A percentile compares a stretch with the other conserved stretches of the same genome.
phyloP scores from a whole-genome alignment of 495 filamentous ascomycete genomes.

The Penicillium parvum region DNA sequence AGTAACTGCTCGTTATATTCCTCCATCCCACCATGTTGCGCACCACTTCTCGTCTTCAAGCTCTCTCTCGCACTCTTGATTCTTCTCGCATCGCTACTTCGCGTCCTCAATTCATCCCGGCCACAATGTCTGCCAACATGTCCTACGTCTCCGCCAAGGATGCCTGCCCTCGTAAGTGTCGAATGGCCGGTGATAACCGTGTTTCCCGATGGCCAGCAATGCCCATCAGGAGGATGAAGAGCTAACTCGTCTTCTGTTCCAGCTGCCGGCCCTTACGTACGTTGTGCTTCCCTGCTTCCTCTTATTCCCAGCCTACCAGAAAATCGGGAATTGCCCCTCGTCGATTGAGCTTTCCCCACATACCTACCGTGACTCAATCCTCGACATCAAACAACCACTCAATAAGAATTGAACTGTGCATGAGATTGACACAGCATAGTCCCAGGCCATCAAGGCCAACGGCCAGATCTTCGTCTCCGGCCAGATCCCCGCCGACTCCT shows the following conservation, averaged over 20 bases:
- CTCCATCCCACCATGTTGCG: slow-evolving; percentile 24
- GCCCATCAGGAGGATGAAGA: background rate
- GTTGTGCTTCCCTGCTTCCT: slow-evolving; percentile 17
- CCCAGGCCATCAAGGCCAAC: slow-evolving; percentile 83
- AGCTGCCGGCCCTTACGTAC: slow-evolving; percentile 58
- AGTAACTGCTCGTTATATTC: slow-evolving; percentile 3
- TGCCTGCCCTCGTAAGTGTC: slow-evolving; percentile 48
- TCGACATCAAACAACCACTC: slow-evolving; percentile 1
- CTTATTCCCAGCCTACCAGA: background rate
- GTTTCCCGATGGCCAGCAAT: background rate
- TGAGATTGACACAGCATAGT: slow-evolving; percentile 49
- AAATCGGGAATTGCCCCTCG: no score
- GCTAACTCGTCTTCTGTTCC: slow-evolving; percentile 31
- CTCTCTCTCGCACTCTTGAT: slow-evolving; percentile 16
- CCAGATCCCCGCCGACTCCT: slow-evolving; percentile 77
- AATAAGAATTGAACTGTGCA: no score
- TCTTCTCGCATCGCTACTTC: background rate
- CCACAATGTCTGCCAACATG: slow-evolving; percentile 37
- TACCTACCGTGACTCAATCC: background rate
- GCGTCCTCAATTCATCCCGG: slow-evolving; percentile 6
- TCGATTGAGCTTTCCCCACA: no score
- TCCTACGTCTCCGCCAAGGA: slow-evolving; percentile 38
- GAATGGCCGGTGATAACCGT: no score
- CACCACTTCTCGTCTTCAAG: slow-evolving; percentile 24
- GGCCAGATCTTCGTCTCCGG: slow-evolving; percentile 87